Base-by-base conservation (phyloP, 306 rosid genomes). In the Vicia sativa region DNA sequence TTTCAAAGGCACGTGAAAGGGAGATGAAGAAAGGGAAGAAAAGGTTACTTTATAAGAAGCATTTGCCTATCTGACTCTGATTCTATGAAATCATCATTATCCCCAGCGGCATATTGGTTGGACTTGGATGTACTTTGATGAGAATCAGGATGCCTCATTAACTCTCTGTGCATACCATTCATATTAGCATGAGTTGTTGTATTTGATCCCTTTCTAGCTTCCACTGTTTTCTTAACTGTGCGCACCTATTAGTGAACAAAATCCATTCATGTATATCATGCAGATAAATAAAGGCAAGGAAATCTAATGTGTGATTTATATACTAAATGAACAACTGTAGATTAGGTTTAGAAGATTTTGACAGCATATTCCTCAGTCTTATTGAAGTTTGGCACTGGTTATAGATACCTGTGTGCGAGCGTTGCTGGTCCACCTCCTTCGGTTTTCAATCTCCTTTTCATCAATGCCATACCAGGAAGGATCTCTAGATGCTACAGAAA, bases 31-130 rank as follows among this genome's bases (percentile, higher is more conserved):
- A 18, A 45, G 54, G 52, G 26, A 45, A 48, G 26, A 75, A 44
- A 21, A 74, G 31, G n/a, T 84, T 84, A 91, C 97, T 79, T 95
- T 73, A 91, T 91, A 62, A 91, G 96, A 81, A 95, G 99, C 86
- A 85, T 70, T 73, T 91, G 97, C 71, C 92, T 84, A 69, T 95
- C 97, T 21, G 97, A 95, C 78, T 91, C 99, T 28, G 99, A 95
- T 31, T 90, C 74, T 67, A 95, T 91, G 78, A 88, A 81, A 78
- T 91, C 96, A 18, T 90, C 96, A 50, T 74, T 83, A 62, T 80
- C 82, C 44, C 76, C 77, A 44, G 88, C 73, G 66, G 71, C n/a
- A 61, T 85, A 88, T 18, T 78, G 82, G 84, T 81, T 68, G 70
- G 89, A 73, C 62, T 81, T 68, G 72, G 89, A 74, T 54, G 80